phyloP scores from a whole-genome alignment of 2,329 filamentous ascomycete species.

The Colletotrichum incanum region DNA sequence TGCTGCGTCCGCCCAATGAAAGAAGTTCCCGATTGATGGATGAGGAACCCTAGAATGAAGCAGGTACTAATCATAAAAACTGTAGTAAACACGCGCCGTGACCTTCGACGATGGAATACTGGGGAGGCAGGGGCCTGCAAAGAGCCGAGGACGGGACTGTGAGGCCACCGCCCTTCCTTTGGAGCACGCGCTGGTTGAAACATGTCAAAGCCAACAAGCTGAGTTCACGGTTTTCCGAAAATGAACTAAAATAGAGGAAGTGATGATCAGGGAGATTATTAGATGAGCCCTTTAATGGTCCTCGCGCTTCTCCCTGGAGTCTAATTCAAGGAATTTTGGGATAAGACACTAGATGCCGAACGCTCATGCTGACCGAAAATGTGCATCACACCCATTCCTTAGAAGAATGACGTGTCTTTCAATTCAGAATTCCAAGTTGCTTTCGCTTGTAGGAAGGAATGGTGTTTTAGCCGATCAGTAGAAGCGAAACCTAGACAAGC shows the following conservation, averaged over 20 bases:
- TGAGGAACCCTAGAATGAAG: not conserved
- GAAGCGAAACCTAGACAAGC: too few species aligned
- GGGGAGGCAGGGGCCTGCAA: not conserved
- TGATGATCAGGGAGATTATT: not conserved
- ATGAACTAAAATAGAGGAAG: not conserved
- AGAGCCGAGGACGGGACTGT: not conserved
- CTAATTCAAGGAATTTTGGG: not conserved
- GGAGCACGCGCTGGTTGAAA: slow-evolving; percentile 1
- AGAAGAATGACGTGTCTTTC: not conserved
- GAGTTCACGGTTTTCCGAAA: not conserved
- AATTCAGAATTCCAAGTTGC: too few species aligned
- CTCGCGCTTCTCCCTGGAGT: not conserved
- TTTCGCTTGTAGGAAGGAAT: too few species aligned
- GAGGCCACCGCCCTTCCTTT: not conserved
- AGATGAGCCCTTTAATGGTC: not conserved
- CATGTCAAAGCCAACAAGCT: not conserved
- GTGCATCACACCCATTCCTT: not conserved
- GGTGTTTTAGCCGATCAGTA: too few species aligned
- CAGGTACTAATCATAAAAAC: not conserved
- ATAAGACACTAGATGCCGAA: not conserved
- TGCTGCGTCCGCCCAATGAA: not conserved
- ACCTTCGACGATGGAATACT: not conserved
- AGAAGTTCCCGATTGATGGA: not conserved
- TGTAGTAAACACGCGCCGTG: not conserved
- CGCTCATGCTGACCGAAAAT: not conserved